These are phyloP conservation scores for Rhododendron henanense DNA, from an alignment of 148 eudicot genomes.

Conservation along the genomic window DNA sequence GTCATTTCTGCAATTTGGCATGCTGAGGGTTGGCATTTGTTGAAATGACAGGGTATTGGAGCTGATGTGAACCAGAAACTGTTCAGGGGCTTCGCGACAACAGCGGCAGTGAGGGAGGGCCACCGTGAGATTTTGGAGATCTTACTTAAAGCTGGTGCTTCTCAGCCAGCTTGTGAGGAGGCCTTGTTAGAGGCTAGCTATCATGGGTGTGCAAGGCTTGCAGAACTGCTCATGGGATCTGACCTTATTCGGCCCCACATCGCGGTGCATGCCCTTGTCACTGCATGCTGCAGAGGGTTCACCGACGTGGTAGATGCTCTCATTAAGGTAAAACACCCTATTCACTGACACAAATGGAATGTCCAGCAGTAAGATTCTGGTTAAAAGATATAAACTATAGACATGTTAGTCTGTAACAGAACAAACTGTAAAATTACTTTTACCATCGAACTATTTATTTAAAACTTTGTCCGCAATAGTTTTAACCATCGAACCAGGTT, in stretches of 20 bases:
- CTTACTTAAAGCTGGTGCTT: constrained; percentile 82
- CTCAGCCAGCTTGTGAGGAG: constrained; percentile 94
- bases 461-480: neutral
- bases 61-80: constrained; percentile 89
- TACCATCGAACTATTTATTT: neutral
- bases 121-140: constrained; percentile 70
- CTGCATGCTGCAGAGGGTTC: constrained; percentile 86
- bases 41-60: constrained; percentile 55
- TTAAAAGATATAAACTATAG: neutral
- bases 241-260: constrained; percentile 81
- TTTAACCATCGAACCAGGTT: neutral
- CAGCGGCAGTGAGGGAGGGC: constrained; percentile 84
- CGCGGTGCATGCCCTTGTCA: constrained; percentile 82
- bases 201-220: constrained; percentile 59
- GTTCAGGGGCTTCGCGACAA: constrained; percentile 75
- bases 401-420: neutral
- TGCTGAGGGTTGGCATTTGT: constrained; percentile 15
- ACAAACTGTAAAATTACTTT: neutral
- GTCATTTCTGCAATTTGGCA: constrained; percentile 4
- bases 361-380: neutral
- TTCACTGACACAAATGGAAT: neutral
- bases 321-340: constrained; percentile 51
- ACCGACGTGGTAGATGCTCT: constrained; percentile 60
- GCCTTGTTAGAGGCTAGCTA: constrained; percentile 83
- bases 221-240: constrained; percentile 64